Base-by-base conservation (phyloP, 345 rosid genomes). In the Heritiera littoralis region DNA sequence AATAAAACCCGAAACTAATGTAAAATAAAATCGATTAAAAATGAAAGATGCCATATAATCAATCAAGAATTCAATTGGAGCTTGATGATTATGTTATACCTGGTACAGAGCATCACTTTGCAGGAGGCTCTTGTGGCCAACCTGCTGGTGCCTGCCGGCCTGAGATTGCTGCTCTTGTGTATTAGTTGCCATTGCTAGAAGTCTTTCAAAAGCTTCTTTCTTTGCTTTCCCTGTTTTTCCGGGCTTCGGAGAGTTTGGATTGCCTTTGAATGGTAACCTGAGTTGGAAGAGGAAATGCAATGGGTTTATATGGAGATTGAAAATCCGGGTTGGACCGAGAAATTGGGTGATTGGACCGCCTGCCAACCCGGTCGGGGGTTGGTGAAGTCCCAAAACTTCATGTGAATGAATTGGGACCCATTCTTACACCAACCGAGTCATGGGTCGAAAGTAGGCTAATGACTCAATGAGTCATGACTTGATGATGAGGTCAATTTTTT, bases 101-200 rank as follows among this genome's bases (percentile, higher is more conserved):
- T 95, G 99, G 82, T 92, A 95, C 35, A 95, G 98, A 54, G 87
- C 97, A 80, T 95, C 99, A 48, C 94, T 92, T 38, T 92, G 99
- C 48, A 95, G 78, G 68, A 95, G 96, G 80, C 96, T 93, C 85
- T 93, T 95, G 90, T 93, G 98, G 73, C 98, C 99, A 43, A 92
- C 96, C 83, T 93, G 98, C 75, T 88, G 92, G 78, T 95, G 99
- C 83, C 91, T 80, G 23, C 89, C 81, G 7, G 77, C 86, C 78
- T 86, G 88, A 40, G 72, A 83, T 77, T 90, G 90, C 79, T 90
- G 86, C 46, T 86, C 87, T 56, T 90, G 86, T 71, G 78, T 85
- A 51, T 87, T 90, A 48, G 79, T 28, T 1, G 97, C 89, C 92
- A 93, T 83, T 58, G 85, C 13, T 77, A 74, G 3, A 38, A 79